phyloP scores from a whole-genome alignment of 176 grass and related monocot species.

The Carex pumila region DNA sequence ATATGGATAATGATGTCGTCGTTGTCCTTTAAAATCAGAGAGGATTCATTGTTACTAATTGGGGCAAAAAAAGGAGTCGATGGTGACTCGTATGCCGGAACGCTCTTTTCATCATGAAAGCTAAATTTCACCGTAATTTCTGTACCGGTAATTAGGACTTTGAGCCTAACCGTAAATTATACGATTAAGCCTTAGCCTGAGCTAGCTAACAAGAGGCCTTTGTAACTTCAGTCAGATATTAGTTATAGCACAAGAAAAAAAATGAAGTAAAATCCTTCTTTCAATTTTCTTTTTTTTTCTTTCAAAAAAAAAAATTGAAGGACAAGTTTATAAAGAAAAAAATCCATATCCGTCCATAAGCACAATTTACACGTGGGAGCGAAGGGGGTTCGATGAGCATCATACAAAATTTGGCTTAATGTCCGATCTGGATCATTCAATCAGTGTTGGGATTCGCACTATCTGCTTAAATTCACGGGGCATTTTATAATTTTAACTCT shows the following conservation, averaged over 20 bases:
- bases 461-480: too few relatives aligned
- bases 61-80: neutral
- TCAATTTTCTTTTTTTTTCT: neutral
- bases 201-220: neutral
- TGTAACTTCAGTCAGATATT: neutral
- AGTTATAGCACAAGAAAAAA: neutral
- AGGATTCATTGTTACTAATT: neutral
- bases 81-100: neutral
- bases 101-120: neutral
- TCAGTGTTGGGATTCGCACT: too few relatives aligned
- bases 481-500: too few relatives aligned
- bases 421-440: too few relatives aligned
- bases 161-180: too few relatives aligned
- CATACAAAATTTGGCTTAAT: too few relatives aligned
- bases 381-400: too few relatives aligned
- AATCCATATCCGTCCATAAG: neutral
- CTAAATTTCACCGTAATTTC: neutral
- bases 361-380: neutral
- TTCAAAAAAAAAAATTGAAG: neutral
- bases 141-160: neutral
- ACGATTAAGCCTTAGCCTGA: too few relatives aligned
- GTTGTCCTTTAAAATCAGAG: neutral
- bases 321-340: neutral
- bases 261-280: neutral
- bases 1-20: neutral